A percentile compares a stretch with the other conserved stretches of the same genome.
Evolutionary conservation across 495 filamentous ascomycete species (phyloP).

Genomic region (Penicillium argentinense): DNA sequence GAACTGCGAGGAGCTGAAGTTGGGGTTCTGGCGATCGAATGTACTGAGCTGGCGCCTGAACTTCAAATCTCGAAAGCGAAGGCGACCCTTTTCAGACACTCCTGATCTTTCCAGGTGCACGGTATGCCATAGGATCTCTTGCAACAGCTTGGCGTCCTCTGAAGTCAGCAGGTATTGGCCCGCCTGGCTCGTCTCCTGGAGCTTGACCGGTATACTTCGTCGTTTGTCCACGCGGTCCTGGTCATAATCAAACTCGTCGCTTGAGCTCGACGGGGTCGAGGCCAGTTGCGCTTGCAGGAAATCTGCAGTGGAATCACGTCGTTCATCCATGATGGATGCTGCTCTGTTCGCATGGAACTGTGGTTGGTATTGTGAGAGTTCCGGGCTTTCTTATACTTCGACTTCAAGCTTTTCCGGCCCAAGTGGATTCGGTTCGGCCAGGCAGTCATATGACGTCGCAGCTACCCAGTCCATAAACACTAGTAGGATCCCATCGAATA

Average conservation of each 20-base stretch:
- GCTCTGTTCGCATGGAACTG: too few relatives aligned
- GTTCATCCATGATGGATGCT: too few relatives aligned
- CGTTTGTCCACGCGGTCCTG: neutral
- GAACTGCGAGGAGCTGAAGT: conserved; percentile 57
- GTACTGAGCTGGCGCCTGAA: conserved; percentile 69
- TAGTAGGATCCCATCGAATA: too few relatives aligned
- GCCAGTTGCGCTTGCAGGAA: conserved; percentile 6
- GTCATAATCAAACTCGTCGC: neutral
- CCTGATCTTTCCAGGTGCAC: conserved; percentile 43
- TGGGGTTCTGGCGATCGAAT: conserved; percentile 67
- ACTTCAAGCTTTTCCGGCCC: too few relatives aligned
- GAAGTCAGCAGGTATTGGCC: conserved; percentile 54
- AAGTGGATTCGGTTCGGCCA: too few relatives aligned
- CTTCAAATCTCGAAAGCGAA: conserved; percentile 61
- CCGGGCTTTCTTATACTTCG: too few relatives aligned
- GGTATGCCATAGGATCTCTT: conserved; percentile 15
- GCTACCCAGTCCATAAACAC: too few relatives aligned
- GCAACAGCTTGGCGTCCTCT: conserved; percentile 56
- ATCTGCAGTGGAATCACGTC: conserved; percentile 1
- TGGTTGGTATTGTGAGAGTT: too few relatives aligned
- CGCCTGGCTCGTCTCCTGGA: conserved; percentile 45
- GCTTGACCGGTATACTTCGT: conserved; percentile 41
- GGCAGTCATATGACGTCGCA: too few relatives aligned
- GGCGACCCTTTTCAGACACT: conserved; percentile 36
- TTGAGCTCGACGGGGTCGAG: conserved; percentile 1